phyloP scores from a whole-genome alignment of 768 basidiomycete genomes.

The Lactarius vividus region DNA sequence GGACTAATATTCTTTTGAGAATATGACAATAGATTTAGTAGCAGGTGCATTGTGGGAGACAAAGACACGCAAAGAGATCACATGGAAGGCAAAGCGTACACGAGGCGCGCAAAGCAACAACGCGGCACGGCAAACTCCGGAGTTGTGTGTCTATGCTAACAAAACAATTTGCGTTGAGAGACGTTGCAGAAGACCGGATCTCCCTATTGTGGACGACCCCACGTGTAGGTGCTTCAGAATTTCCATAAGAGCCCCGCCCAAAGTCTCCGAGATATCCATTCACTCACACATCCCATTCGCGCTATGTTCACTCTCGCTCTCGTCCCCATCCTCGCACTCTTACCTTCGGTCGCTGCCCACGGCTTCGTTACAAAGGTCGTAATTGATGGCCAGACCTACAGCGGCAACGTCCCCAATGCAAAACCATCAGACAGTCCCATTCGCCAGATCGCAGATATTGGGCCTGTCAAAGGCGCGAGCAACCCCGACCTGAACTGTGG shows the following conservation, averaged over 20 bases:
- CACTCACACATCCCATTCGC: not conserved
- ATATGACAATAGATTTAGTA: not conserved
- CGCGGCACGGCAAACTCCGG: not conserved
- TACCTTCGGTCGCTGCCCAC: constrained; percentile 22
- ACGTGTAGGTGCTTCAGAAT: not conserved
- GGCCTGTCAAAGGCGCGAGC: constrained; percentile 50
- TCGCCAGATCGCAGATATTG: constrained; percentile 41
- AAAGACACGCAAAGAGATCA: not conserved
- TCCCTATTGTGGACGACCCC: not conserved
- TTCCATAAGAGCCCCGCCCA: not conserved
- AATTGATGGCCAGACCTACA: constrained; percentile 25
- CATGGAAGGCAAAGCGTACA: not conserved
- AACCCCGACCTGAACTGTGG: constrained; percentile 61
- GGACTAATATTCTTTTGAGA: not conserved
- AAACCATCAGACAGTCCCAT: constrained; percentile 30
- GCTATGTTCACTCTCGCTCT: constrained; percentile 12
- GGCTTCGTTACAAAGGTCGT: constrained; percentile 21
- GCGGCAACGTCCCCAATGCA: constrained; percentile 22
- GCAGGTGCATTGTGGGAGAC: not conserved
- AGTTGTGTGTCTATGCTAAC: not conserved
- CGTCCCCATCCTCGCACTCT: constrained; percentile 29
- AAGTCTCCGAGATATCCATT: not conserved
- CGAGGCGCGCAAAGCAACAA: not conserved
- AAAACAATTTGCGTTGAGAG: too few species aligned
- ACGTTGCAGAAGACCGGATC: too few species aligned